These are phyloP conservation scores for Claviceps maximensis DNA, from an alignment of 2,329 filamentous ascomycete genomes.

Conservation along the genomic window DNA sequence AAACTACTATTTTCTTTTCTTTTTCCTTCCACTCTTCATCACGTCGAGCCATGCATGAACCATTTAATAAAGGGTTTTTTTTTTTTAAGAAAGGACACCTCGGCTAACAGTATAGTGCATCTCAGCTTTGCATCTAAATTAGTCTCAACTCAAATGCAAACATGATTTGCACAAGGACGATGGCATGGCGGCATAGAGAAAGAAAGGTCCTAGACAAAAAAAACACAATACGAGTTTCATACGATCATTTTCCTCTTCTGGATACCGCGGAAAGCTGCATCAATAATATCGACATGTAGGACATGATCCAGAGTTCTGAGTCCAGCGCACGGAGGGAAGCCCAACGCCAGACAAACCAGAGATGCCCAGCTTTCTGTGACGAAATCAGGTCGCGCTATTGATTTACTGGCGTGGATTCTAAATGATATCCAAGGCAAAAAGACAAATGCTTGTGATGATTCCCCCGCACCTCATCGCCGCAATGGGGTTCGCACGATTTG, in stretches of 20 bases:
- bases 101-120: neutral
- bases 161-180: neutral
- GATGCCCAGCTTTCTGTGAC: neutral
- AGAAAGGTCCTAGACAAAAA: neutral
- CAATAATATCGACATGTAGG: neutral
- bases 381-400: neutral
- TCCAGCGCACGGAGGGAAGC: neutral
- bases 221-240: neutral
- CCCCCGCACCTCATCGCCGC: neutral
- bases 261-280: neutral
- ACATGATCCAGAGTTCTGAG: neutral
- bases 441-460: neutral
- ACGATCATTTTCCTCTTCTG: neutral
- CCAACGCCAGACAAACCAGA: neutral
- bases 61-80: no score
- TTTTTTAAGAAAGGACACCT: no score
- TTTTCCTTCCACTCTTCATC: no score
- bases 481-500: neutral
- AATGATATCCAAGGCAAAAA: neutral
- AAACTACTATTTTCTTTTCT: no score
- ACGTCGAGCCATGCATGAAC: no score
- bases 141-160: neutral
- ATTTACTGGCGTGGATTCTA: neutral
- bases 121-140: neutral
- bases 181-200: neutral